phyloP scores from a whole-genome alignment of 495 filamentous ascomycete genomes.

The Aspergillus homomorphus region DNA sequence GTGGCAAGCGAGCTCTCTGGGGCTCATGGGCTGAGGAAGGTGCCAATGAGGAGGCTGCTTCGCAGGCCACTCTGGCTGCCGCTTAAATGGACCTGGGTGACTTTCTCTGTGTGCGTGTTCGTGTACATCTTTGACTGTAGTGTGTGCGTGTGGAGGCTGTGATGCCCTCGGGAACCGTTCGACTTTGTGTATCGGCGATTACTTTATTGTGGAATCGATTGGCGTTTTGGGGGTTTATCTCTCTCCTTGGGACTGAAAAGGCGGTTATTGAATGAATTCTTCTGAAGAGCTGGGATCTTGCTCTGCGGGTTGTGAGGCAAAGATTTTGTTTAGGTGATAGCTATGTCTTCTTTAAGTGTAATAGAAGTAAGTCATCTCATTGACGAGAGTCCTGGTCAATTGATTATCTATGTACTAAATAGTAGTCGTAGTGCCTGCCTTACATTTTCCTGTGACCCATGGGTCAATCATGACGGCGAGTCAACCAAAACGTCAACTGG shows the following conservation, averaged over 20 bases:
- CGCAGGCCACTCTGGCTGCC: conserved; percentile 30
- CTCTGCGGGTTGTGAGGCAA: conserved; percentile 12
- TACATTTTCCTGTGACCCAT: too few relatives aligned
- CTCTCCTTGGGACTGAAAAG: conserved; percentile 17
- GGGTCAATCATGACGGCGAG: too few relatives aligned
- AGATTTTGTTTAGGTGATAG: conserved; percentile 14
- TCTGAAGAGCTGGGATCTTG: conserved; percentile 1
- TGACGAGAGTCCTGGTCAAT: not conserved
- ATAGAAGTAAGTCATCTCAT: conserved; percentile 6
- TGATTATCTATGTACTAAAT: not conserved
- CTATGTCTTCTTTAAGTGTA: conserved; percentile 12
- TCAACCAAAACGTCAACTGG: too few relatives aligned
- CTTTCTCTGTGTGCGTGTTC: conserved; percentile 2
- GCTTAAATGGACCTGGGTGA: conserved; percentile 18
- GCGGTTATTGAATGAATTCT: conserved; percentile 15
- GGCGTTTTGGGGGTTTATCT: conserved; percentile 16
- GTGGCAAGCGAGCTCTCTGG: conserved; percentile 89
- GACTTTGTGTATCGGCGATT: conserved; percentile 10
- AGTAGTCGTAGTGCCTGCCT: too few relatives aligned
- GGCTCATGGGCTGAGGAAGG: conserved; percentile 90
- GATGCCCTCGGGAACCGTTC: conserved; percentile 8
- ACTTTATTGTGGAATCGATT: conserved; percentile 14
- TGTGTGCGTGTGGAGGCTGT: conserved; percentile 9
- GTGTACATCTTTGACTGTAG: conserved; percentile 12
- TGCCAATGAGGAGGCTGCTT: conserved; percentile 56